Conservation (phyloP, 495 filamentous ascomycete genomes). For the Halenospora varia region DNA sequence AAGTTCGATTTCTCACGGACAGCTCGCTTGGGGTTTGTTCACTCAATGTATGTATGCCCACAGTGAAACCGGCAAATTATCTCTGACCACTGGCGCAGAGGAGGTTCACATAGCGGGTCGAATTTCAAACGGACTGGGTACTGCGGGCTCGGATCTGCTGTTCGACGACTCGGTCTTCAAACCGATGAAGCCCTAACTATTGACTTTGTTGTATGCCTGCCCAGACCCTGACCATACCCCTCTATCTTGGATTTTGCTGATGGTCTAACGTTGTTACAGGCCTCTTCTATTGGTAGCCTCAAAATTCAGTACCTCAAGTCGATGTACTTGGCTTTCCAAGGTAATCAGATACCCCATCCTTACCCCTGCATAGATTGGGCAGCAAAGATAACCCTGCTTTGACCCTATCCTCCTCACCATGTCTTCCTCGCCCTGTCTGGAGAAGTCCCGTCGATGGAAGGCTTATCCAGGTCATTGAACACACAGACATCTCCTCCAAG, state of each 20-base stretch:
- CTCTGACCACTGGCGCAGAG: conserved; percentile 35
- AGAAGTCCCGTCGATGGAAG: background rate
- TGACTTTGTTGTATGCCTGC: conserved; percentile 49
- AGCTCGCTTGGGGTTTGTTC: conserved; percentile 67
- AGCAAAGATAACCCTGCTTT: background rate
- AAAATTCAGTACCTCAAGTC: conserved; percentile 62
- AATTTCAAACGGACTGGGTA: conserved; percentile 56
- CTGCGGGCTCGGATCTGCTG: conserved; percentile 54
- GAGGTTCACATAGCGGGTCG: conserved; percentile 48
- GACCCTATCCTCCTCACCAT: background rate
- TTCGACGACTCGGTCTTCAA: conserved; percentile 49
- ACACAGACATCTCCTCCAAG: background rate
- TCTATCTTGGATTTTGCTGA: background rate
- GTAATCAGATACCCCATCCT: conserved; percentile 33
- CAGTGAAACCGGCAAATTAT: background rate
- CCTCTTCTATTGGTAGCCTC: conserved; percentile 76
- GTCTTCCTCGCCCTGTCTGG: background rate
- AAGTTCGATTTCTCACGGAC: conserved; percentile 77
- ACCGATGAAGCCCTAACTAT: conserved; percentile 42
- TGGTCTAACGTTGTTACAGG: conserved; percentile 33
- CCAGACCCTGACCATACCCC: background rate
- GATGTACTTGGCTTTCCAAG: conserved; percentile 74
- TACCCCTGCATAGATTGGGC: conserved; percentile 9
- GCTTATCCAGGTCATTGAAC: background rate
- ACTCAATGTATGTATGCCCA: conserved; percentile 54